A percentile compares a stretch with the other conserved stretches of the same genome.
Conservation (phyloP, 2,329 filamentous ascomycete genomes). For the Ceratocystis diversiconidia region DNA sequence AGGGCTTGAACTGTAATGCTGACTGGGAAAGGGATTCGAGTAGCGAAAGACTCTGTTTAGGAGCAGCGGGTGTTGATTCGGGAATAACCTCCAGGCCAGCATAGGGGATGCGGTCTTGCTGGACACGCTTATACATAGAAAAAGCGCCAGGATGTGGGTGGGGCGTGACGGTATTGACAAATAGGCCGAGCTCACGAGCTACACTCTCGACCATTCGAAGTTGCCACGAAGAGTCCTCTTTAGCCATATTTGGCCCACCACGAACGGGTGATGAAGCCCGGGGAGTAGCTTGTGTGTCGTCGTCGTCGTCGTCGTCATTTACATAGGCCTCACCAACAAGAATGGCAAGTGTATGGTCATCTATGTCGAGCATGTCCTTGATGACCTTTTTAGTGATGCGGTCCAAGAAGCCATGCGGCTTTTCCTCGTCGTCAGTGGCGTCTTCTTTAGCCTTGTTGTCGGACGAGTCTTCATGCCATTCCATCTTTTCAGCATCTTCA, state of each 20-base stretch:
- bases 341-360: conserved; percentile 69
- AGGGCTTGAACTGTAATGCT: conserved; percentile 16
- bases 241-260: conserved; percentile 23
- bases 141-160: conserved; percentile 74
- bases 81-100: conserved; percentile 58
- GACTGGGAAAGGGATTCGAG: conserved; percentile 13
- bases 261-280: conserved; percentile 28
- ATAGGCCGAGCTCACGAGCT: conserved; percentile 68
- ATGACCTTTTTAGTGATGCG: conserved; percentile 76
- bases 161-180: conserved; percentile 64
- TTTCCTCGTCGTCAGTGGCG: conserved; percentile 26
- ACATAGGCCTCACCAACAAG: conserved; percentile 72
- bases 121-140: conserved; percentile 57
- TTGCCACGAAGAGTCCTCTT: conserved; percentile 48
- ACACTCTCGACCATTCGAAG: conserved; percentile 68
- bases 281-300: conserved; percentile 35
- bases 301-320: conserved; percentile 33
- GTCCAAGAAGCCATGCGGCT: conserved; percentile 59
- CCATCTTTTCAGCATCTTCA: conserved; percentile 16
- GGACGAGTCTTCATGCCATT: conserved; percentile 26
- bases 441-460: conserved; percentile 39
- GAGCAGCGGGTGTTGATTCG: conserved; percentile 28
- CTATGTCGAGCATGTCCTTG: conserved; percentile 77
- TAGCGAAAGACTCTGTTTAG: conserved; percentile 19
- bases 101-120: conserved; percentile 55